Base-by-base conservation (phyloP, 1,284 basidiomycete genomes). In the Marasmius fiardii region DNA sequence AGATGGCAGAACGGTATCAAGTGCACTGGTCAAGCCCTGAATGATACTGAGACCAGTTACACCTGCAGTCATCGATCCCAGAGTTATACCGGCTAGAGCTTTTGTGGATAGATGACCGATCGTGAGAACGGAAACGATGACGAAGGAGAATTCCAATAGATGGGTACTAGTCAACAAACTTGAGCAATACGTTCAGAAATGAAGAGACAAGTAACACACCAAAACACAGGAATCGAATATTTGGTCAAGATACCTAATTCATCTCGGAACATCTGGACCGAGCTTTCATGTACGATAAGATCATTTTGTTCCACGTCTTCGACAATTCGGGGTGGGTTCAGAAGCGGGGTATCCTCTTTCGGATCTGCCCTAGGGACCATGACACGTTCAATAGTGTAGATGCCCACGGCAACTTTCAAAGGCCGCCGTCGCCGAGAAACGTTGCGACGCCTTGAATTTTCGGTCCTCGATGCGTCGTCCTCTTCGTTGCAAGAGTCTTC, bases 1-100 rank as follows among this genome's bases (percentile, higher is more conserved):
- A 21, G 90, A 83, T 0, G 95, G 95, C 0, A 98, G 80, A 64
- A 97, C 80, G 0, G 95, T 94, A 65, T 98, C 95, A 26, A 98
- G 79, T 0, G 92, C 88, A 55, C 86, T 90, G 16, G 86, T 78
- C 63, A 96, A 86, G 11, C 94, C 94, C 64, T 92, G 89, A n/a
- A 95, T 78, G 60, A 95, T 85, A 58, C 88, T 77, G 58, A 80
- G 77, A 1, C 74, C 77, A 14, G 77, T 76, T 11, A 81, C 78
- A 52, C 83, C 87, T 5, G 90, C 91, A 0, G 92, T 93, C 92
- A 95, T 95, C 4, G 88, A 88, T 0, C 90, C 92, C 1, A 94
- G 78, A n/a, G 88, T 89, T 11, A 88, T 85, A 0, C 91, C 92
- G 3, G 93, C 93, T 0, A 96, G 81, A 0, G 92, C 90, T 1